Evolutionary conservation across 495 filamentous ascomycete species (phyloP), one percentile per base, ranked within the genome.

Genomic region (Pseudomonodictys pantanalensis): DNA sequence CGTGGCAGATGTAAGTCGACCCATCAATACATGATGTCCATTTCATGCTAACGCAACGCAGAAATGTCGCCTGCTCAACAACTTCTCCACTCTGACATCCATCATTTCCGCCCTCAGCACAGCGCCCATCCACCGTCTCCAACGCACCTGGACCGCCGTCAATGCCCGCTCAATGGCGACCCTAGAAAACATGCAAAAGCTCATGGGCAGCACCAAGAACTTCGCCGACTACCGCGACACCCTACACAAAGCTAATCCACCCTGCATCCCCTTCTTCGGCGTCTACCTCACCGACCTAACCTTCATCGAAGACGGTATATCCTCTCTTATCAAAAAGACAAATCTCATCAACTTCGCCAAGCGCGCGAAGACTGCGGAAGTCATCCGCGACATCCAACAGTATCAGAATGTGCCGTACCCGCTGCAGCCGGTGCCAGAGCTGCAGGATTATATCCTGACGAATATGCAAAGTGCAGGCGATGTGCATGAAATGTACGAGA

Each of bases 401-500:
- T 97, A 96, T 69, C 95, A 98, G 71, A 96, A 95, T 65, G 89
- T 93, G 17, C 91, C 91, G 24, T 98, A 98, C 68, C 85, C 89
- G 5, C 79, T 98, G 35, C 86, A 91, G 71, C 81, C 91, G 0
- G 91, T 98, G 8, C 81, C 84, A 15, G 93, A 97, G 71, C 81
- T 98, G 64, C 95, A 97, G 72, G 92, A 97, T 63, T 97, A 97
- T 75, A 97, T 98, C 55, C 78, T 97, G 56, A 89, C 84, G 68
- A 96, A 96, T 72, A 92, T 98, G 83, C 86, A 92, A 75, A 83
- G 83, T 9, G 93, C 93, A 1, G 88, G 89, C 41, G 95, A 97
- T 70, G 92, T 98, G 58, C 91, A 97, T 73, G 91, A 97, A 78
- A 97, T 97, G 95, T 98, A 97, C 75, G 90, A 97, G 69, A 88